phyloP scores from a whole-genome alignment of 257 asterid species.

The Salvia rosmarinus region DNA sequence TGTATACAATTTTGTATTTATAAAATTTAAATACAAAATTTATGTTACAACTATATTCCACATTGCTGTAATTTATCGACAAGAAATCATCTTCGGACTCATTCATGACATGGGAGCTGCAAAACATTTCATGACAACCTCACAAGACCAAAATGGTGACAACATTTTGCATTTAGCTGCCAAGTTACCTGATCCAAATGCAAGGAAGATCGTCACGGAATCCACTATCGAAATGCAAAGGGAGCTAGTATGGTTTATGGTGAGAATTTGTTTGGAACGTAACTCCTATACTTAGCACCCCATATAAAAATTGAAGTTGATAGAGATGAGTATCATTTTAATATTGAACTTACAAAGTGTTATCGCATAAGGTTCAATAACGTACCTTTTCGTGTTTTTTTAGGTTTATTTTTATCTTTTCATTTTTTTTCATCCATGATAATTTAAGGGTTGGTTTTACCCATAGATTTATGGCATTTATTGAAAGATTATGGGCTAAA shows the following conservation, averaged over 20 bases:
- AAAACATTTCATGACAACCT: not conserved
- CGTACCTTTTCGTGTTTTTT: too few relatives aligned
- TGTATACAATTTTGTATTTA: too few relatives aligned
- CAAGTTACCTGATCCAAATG: not conserved
- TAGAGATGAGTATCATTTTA: not conserved
- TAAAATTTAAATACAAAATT: too few relatives aligned
- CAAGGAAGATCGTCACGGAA: not conserved
- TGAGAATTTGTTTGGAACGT: not conserved
- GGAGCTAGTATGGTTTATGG: slow-evolving; percentile 6
- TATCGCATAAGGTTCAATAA: too few relatives aligned
- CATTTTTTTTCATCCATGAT: too few relatives aligned
- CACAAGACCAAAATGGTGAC: not conserved
- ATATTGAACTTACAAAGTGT: too few relatives aligned
- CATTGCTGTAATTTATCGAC: slow-evolving; percentile 21
- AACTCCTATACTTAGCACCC: too few relatives aligned
- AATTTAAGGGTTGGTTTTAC: too few relatives aligned
- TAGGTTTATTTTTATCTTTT: too few relatives aligned
- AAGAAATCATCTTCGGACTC: slow-evolving; percentile 23
- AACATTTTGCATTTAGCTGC: slow-evolving; percentile 5
- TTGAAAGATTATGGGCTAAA: too few relatives aligned
- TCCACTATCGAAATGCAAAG: slow-evolving; percentile 5
- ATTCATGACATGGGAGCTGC: not conserved
- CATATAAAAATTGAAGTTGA: not conserved
- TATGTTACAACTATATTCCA: too few relatives aligned
- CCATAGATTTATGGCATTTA: too few relatives aligned